Evolutionary conservation across 2,329 filamentous ascomycete genomes (phyloP), one percentile per base, ranked within the genome.

Genomic region (Sporothrix sp.): DNA sequence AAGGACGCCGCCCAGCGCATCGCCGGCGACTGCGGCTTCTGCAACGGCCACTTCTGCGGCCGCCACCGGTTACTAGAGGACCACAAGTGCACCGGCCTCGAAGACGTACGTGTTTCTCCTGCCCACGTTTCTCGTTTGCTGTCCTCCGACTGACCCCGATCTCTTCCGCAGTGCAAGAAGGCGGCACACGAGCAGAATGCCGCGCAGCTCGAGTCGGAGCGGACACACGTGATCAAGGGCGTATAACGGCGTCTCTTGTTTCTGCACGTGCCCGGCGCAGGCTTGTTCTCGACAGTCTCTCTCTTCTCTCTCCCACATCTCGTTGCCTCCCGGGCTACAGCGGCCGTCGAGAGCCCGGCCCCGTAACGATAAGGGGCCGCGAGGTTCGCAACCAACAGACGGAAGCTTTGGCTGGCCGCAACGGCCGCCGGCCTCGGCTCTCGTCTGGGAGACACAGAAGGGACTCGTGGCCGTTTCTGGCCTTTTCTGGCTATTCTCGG

Each of bases 21-120:
- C 62, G 87, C 96, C 53, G 93, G 93, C 50, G 91, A 97, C 72
- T 98, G 93, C 71, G 84, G 82, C 55, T 97, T 97, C 75, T 98
- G 93, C 73, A 76, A 84, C 51, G 89, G 90, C 40, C 87, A 94
- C 66, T 97, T 87, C 74, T 98, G 93, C 71, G 87, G 87, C 61
- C 95, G 89, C 73, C 93, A 98, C 71, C 79, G 93, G 51, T 78
- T 97, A 71, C 71, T 97, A 57, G 93, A 98, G 69, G 87, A 91
- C 60, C 93, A 98, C 72, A 87, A 87, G 71, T 98, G 93, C 72
- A 81, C 79, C 57, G 89, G 89, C 36, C 74, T 98, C 52, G 93
- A 97, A 74, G 87, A 95, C 71, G 81, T 84, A 73, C 72, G 81
- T 73, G 58, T 54, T 18, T 18, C 7, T 32, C n/a, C 1, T n/a